Evolutionary conservation across 1,284 basidiomycete species (phyloP), one percentile per base, ranked within the genome.

Genomic region (Cryptococcus floricola): DNA sequence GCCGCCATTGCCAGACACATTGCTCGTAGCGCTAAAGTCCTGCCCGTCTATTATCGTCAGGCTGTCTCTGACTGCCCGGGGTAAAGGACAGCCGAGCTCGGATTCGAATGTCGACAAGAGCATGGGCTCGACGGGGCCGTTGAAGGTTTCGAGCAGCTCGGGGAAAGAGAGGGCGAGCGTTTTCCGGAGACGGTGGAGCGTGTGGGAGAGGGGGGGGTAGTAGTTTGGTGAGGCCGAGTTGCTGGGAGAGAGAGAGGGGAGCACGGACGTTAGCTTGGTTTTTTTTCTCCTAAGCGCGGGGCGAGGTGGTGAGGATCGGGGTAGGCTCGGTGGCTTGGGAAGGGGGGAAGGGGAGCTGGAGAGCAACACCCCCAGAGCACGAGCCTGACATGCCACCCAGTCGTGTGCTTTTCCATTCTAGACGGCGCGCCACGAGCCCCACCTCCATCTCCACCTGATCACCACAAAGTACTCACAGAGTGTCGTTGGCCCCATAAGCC

Each of bases 91-190:
- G 19, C 91, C 91, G 57, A 95, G 84, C 64, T 89, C 84, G 73
- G 85, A 81, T 77, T 94, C 90, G 65, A 92, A 82, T 45, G 86
- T 82, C 41, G 85, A 81, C 52, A 94, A 82, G 67, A 89, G 85
- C 60, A 83, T 82, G 7, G 85, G 85, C 42, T 86, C 80, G 59
- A 89, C 88, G 60, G 89, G 89, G 62, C 87, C 87, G 75, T 93
- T 93, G 64, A 95, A 85, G 19, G 90, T 92, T 72, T 95, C 91
- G 43, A 88, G 87, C 18, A 95, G 83, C 69, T 95, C 91, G 42
- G 91, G 90, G 76, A 92, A 93, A 75, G 91, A 85, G 58, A 85
- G 83, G 57, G 77, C 79, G 27, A 94, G 84, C 82, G 88, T 90
- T 23, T 78, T 74, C 57, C 85, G 85, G 50, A 95, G 81, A 34